A percentile compares a stretch with the other conserved stretches of the same genome.
These are phyloP conservation scores for Odonthalia washingtoniensis DNA, from an alignment of 31 red algal species.

Conservation along the genomic window DNA sequence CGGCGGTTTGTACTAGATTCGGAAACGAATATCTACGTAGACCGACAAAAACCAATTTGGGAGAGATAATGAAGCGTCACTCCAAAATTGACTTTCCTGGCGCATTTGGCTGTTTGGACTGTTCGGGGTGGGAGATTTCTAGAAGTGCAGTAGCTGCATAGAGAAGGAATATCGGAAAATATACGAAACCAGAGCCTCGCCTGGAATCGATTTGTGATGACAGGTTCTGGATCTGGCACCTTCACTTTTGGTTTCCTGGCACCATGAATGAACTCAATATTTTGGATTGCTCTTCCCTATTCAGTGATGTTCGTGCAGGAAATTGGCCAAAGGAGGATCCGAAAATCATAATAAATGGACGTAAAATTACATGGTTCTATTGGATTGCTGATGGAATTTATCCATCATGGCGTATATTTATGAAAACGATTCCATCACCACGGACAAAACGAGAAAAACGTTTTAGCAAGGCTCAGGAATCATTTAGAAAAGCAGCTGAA, in stretches of 20 bases:
- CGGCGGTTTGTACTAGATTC: conserved; percentile 11
- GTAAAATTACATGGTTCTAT: no score
- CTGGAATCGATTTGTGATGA: conserved; percentile 28
- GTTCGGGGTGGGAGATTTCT: conserved; percentile 22
- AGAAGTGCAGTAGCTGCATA: neutral
- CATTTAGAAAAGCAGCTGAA: no score
- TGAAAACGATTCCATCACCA: no score
- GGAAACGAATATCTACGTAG: conserved; percentile 33
- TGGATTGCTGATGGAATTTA: no score
- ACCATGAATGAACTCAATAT: conserved; percentile 26
- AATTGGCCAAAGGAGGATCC: no score
- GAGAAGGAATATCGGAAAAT: conserved; percentile 11
- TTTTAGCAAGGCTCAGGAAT: no score
- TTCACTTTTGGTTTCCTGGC: conserved; percentile 45
- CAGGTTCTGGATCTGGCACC: conserved; percentile 8
- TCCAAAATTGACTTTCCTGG: conserved; percentile 19
- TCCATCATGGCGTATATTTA: no score
- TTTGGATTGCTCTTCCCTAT: no score
- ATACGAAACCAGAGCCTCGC: neutral
- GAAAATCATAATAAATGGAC: no score
- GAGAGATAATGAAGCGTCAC: neutral
- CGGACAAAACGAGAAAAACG: no score
- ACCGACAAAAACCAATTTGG: neutral
- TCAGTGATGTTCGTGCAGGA: no score
- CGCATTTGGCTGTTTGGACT: conserved; percentile 11